phyloP scores from a whole-genome alignment of 2,329 filamentous ascomycete genomes.

The Claviceps africana region DNA sequence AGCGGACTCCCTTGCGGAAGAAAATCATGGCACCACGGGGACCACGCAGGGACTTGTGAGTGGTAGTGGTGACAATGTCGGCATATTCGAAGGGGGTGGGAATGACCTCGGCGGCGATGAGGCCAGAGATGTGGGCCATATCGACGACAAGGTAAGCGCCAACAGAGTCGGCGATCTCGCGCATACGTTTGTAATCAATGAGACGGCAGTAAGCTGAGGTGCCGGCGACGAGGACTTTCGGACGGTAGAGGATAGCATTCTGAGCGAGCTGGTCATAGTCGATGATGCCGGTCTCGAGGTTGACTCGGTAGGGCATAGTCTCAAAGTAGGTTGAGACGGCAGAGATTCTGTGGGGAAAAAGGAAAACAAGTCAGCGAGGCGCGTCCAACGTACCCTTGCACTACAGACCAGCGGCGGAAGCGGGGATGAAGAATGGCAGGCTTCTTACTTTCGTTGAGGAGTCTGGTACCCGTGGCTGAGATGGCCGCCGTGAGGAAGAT shows the following conservation, averaged over 20 bases:
- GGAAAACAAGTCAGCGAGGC: neutral
- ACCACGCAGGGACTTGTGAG: constrained; percentile 96
- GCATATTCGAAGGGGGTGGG: constrained; percentile 85
- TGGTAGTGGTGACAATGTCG: constrained; percentile 95
- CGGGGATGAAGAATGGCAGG: neutral
- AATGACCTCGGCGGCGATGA: constrained; percentile 86
- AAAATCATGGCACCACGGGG: constrained; percentile 99
- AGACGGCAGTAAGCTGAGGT: constrained; percentile 96
- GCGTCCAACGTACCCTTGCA: neutral
- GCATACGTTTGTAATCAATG: constrained; percentile 94
- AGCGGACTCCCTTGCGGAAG: constrained; percentile 93
- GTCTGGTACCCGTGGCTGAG: constrained; percentile 97
- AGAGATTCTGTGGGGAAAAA: constrained; percentile 51
- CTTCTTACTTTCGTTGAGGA: constrained; percentile 65
- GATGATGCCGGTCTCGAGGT: constrained; percentile 84
- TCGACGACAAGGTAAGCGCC: constrained; percentile 92
- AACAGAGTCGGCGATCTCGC: constrained; percentile 83
- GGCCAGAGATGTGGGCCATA: constrained; percentile 97
- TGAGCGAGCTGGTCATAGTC: constrained; percentile 91
- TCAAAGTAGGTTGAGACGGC: constrained; percentile 98
- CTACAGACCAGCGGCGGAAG: neutral
- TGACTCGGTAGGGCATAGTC: constrained; percentile 89
- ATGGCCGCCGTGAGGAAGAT: constrained; percentile 88
- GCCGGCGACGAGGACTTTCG: constrained; percentile 90
- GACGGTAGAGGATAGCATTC: constrained; percentile 81